These are phyloP conservation scores for Mortierella antarctica DNA, from an alignment of 192 early-diverging fungal species.

Conservation along the genomic window DNA sequence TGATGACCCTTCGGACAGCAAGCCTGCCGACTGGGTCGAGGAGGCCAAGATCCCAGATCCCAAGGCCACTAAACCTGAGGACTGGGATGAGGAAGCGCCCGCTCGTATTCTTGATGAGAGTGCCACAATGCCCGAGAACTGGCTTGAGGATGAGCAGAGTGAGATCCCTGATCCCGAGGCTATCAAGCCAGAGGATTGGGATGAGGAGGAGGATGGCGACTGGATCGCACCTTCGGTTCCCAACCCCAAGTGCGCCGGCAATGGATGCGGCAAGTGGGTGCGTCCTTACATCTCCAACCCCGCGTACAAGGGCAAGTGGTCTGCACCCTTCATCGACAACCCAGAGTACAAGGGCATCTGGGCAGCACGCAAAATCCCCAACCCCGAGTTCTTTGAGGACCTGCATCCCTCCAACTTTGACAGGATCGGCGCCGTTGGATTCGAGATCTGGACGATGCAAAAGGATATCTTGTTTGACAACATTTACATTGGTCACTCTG, in stretches of 20 bases:
- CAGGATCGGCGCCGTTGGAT: conserved; percentile 82
- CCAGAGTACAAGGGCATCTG: conserved; percentile 90
- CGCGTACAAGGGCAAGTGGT: conserved; percentile 89
- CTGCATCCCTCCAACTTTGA: conserved; percentile 76
- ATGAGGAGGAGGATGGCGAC: conserved; percentile 92
- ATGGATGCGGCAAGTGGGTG: conserved; percentile 85
- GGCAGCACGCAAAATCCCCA: conserved; percentile 83
- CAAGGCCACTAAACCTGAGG: conserved; percentile 44
- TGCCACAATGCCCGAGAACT: conserved; percentile 81
- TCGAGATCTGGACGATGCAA: conserved; percentile 96
- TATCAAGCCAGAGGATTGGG: conserved; percentile 89
- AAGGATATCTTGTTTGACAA: conserved; percentile 87
- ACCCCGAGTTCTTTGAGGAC: conserved; percentile 88
- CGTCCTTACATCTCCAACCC: conserved; percentile 84
- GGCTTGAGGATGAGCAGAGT: conserved; percentile 85
- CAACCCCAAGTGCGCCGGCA: conserved; percentile 81
- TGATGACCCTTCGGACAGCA: conserved; percentile 74
- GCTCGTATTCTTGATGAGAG: conserved; percentile 75
- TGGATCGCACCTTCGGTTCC: conserved; percentile 79
- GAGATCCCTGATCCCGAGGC: conserved; percentile 81
- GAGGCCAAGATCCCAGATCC: conserved; percentile 83
- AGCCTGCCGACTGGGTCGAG: conserved; percentile 91
- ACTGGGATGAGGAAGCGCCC: conserved; percentile 87
- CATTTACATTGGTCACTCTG: conserved; percentile 84
- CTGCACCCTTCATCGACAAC: conserved; percentile 84